Percentiles rank a stretch among this genome's conserved stretches.
Conservation (phyloP, 345 rosid species). For the Laguncularia racemosa region DNA sequence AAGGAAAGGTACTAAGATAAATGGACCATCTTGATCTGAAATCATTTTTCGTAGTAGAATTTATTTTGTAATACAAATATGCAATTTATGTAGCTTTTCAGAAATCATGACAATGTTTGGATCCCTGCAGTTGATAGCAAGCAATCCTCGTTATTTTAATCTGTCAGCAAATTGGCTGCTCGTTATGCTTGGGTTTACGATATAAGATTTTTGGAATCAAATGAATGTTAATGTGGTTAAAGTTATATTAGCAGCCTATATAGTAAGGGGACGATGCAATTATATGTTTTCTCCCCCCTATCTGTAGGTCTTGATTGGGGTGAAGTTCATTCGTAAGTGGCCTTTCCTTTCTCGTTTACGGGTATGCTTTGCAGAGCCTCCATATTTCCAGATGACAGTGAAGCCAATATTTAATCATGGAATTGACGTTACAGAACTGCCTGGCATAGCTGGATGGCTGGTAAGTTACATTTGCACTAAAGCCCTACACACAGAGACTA, state of each 20-base stretch:
- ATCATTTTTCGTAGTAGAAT: no score
- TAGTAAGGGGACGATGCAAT: neutral
- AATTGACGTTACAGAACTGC: slow-evolving; percentile 80
- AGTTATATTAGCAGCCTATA: no score
- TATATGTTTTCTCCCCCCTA: slow-evolving; percentile 4
- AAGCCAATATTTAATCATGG: slow-evolving; percentile 81
- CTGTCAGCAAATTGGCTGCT: no score
- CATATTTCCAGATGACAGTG: slow-evolving; percentile 92
- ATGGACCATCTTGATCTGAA: neutral
- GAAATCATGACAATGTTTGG: no score
- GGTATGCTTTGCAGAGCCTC: slow-evolving; percentile 96
- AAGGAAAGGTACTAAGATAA: slow-evolving; percentile 73
- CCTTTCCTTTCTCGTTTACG: slow-evolving; percentile 88
- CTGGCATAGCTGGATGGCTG: slow-evolving; percentile 98
- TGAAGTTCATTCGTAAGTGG: slow-evolving; percentile 79
- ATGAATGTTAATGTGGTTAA: no score
- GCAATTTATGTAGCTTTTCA: neutral
- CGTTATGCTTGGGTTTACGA: no score
- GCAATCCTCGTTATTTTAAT: no score
- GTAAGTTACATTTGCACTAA: slow-evolving; percentile 52
- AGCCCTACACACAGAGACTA: neutral
- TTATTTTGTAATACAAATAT: neutral
- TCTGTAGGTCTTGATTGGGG: slow-evolving; percentile 80
- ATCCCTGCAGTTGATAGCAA: no score
- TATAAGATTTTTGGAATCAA: no score